Evolutionary conservation across 192 early-diverging fungal species (phyloP).

Genomic region (Piromyces sp.): DNA sequence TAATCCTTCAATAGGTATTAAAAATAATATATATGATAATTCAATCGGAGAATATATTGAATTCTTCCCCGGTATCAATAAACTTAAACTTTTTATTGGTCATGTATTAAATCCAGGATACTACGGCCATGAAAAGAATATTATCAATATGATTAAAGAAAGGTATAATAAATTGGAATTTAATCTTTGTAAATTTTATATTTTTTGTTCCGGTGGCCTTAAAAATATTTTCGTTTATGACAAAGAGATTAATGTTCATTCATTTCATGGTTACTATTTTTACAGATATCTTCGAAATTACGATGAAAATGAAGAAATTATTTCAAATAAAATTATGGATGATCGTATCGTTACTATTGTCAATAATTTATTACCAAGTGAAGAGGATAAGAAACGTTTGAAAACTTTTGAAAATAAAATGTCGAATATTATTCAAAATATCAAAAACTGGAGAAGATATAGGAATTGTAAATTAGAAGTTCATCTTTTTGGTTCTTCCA

Average conservation of each 20-base stretch:
- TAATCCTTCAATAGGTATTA: too few species aligned
- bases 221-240: not conserved
- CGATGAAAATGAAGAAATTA: too few species aligned
- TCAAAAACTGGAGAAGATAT: not conserved
- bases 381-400: not conserved
- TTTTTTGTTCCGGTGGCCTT: not conserved
- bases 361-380: not conserved
- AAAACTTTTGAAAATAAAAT: not conserved
- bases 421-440: not conserved
- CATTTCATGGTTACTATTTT: too few species aligned
- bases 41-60: not conserved
- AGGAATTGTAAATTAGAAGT: not conserved
- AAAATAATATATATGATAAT: too few species aligned
- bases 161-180: not conserved
- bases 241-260: not conserved
- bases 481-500: not conserved
- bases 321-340: not conserved
- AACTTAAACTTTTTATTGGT: not conserved
- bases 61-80: not conserved
- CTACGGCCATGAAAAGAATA: not conserved
- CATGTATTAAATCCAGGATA: not conserved
- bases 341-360: not conserved
- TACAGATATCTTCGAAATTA: too few species aligned
- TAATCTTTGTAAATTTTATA: not conserved
- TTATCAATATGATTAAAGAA: not conserved